Base-by-base conservation (phyloP, 1,284 basidiomycete genomes). In the Apiotrichum laibachii region DNA sequence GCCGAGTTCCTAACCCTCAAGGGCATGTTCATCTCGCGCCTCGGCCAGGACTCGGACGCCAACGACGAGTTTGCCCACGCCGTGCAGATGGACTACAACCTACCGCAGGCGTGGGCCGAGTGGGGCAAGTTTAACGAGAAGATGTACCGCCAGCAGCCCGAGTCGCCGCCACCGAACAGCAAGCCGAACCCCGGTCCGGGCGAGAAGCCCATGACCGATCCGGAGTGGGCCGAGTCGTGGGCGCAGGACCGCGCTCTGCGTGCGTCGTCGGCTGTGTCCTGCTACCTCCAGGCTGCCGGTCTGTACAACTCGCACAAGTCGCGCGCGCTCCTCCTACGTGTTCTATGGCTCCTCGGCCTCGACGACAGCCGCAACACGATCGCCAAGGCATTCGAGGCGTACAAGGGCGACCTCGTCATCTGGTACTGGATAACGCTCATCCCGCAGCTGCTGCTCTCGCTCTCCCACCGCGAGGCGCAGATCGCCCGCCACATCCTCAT, bases 371-470 rank as follows among this genome's bases (percentile, higher is more conserved):
- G 82, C 33, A 81, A 80, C 51, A 76, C 73, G 19, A 89, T 98
- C 57, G 88, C 90, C 26, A 86, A 88, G 61, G 90, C 92, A 1
- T 99, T 99, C 71, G 95, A 99, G 71, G 88, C 86, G 43, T 98
- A 96, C 81, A 95, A 94, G 76, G 96, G 96, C 60, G 96, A 99
- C 70, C 86, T 90, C 9, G 93, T 93, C 13, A 90, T 90, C 67
- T 99, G 96, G 96, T 97, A 93, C 78, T 99, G 96, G 96, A 96
- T 99, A 69, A 90, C 94, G 1, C 83, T 98, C 57, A 94, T 98
- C 52, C 96, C 96, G 16, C 96, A 99, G 72, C 83, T 99, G n/a
- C 87, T 94, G 65, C 79, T 90, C 53, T 92, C 93, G 4, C 83
- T 99, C 31, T 90, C 90, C 9, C 88, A 95, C 63, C 85, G 91